Evolutionary conservation across 2,329 filamentous ascomycete genomes (phyloP), one percentile per base, ranked within the genome.

Genomic region (Colletotrichum coccodes): DNA sequence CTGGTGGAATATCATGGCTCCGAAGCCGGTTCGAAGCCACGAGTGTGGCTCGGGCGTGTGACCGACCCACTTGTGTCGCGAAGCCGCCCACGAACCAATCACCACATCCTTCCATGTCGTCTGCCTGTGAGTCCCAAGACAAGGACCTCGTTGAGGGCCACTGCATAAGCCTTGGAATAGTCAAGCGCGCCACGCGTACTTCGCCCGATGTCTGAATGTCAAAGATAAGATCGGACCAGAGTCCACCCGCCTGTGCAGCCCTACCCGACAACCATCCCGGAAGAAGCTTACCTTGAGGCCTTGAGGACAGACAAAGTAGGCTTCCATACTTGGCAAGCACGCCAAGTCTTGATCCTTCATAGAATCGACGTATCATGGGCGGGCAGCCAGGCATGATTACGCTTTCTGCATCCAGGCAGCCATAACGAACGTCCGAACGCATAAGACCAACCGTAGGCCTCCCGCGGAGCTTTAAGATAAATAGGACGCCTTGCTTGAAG

Each of bases 21-120:
- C 47, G 47, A n/a, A 12, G 28, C 16, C 28, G n/a, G n/a, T 44
- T 3, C n/a, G 7, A 21, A 4, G 40, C 6, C 8, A 3, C n/a
- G 8, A n/a, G 8, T 5, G n/a, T 7, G 23, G 21, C 21, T 21
- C 42, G 42, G n/a, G 21, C 21, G 21, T 23, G 12, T 21, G 14
- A 4, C 16, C n/a, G n/a, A n/a, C 8, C 16, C 14, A n/a, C n/a
- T n/a, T n/a, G n/a, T 4, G 8, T 16, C 26, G 26, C 26, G 30
- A 38, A 54, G 32, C 52, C 53, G 5, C 36, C 28, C 40, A 47
- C 23, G 38, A 64, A 54, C 60, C 53, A 68, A 68, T 68, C 60
- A 60, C 18, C 26, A 18, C 36, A 14, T 26, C 44, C 6, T n/a
- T 34, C 14, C 11, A 28, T 21, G 36, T 42, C 36, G 6, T 12